Evolutionary conservation across 108 stramenopile genomes (phyloP).

Genomic region (Fistulifera pelliculosa): DNA sequence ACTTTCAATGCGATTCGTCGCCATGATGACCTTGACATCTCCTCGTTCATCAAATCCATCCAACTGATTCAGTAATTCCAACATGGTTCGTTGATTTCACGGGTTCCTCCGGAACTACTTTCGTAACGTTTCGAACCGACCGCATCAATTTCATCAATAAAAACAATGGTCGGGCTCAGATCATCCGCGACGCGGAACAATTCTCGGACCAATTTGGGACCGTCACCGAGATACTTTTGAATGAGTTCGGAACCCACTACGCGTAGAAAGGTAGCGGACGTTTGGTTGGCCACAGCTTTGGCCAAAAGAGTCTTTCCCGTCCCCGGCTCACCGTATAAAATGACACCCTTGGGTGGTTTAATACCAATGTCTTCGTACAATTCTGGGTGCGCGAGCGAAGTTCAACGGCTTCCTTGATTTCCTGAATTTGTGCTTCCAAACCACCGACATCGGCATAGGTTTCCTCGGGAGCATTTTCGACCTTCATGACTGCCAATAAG

Average conservation of each 20-base stretch:
- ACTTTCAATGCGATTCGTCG: conserved; percentile 97
- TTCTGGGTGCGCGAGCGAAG: conserved; percentile 97
- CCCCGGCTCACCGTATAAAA: conserved; percentile 97
- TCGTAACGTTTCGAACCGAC: conserved; percentile 98
- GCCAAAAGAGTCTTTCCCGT: conserved; percentile 97
- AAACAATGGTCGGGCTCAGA: conserved; percentile 92
- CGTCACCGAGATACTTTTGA: conserved; percentile 99
- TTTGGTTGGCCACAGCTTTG: conserved; percentile 99
- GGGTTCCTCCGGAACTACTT: conserved; percentile 86
- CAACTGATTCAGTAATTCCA: conserved; percentile 97
- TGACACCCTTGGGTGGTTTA: conserved; percentile 96
- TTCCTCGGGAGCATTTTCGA: conserved; percentile 98
- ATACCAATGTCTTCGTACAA: conserved; percentile 98
- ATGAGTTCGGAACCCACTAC: conserved; percentile 96
- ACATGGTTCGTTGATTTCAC: conserved; percentile 99
- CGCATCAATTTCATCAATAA: conserved; percentile 99
- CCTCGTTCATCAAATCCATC: conserved; percentile 98
- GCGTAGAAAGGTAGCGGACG: conserved; percentile 94
- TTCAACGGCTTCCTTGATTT: conserved; percentile 99
- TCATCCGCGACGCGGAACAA: conserved; percentile 97
- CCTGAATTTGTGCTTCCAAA: conserved; percentile 97
- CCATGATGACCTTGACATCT: conserved; percentile 99
- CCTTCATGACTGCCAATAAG: conserved; percentile 99
- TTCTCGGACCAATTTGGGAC: conserved; percentile 98
- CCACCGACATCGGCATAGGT: conserved; percentile 99